Evolutionary conservation across 2,329 filamentous ascomycete genomes (phyloP), one percentile per base, ranked within the genome.

Genomic region (Balansia obtecta): DNA sequence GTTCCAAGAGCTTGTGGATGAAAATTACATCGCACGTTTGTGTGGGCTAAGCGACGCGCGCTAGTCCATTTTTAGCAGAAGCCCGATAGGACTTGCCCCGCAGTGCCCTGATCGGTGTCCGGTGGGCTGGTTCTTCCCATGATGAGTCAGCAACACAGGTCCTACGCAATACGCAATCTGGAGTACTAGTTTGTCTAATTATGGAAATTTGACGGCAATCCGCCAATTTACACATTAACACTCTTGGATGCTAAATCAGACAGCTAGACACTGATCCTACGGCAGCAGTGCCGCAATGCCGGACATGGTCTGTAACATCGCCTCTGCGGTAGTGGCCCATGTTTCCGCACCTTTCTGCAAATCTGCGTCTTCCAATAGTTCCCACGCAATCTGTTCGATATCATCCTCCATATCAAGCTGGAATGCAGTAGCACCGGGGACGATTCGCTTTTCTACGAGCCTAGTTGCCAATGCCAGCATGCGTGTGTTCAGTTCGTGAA

Each of bases 41-140:
- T 68, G 66, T 67, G 64, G 63, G 66, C 57, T 66, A 68, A 68
- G 63, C 61, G 63, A 65, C 45, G 52, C 45, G 52, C 48, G 46
- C 63, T 66, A 68, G 56, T 52, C 59, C 34, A 34, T 32, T 51
- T 48, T 11, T 10, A 22, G 52, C 18, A 37, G 46, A 65, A 63
- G 65, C 47, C 51, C 18, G 2, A 41, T 58, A 60, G 57, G 60
- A 59, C 50, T 58, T 65, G 57, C 60, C 60, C 63, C 63, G 59
- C 59, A 48, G 54, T 61, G 58, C 60, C 63, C 61, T 63, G 27
- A 22, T 40, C 16, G 16, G 18, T 59, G 54, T 55, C 34, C 34
- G 45, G 45, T 16, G 20, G 22, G 42, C 22, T 50, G 43, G 49
- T 42, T 42, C 40, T 5, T 6, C 27, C 46, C 27, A 3, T 48